phyloP scores from a whole-genome alignment of 2,329 filamentous ascomycete species.

The Paraphaeosphaeria sporulosa region DNA sequence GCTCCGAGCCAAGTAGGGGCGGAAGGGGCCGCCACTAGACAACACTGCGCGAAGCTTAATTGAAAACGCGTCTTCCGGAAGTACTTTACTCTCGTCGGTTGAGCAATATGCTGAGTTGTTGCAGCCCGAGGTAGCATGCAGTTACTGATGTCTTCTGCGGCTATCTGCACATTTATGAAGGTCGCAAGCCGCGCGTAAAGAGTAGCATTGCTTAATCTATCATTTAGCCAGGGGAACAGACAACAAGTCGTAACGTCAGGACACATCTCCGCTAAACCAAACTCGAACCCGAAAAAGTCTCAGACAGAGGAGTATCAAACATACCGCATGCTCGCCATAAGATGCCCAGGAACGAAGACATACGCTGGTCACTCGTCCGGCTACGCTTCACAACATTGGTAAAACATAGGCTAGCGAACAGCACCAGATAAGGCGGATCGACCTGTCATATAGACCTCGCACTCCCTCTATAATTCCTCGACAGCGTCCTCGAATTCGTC shows the following conservation, averaged over 20 bases:
- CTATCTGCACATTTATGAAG: conserved; percentile 20
- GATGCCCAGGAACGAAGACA: neutral
- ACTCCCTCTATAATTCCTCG: neutral
- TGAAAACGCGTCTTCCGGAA: neutral
- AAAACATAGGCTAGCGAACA: neutral
- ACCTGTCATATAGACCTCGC: neutral
- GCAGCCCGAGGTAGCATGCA: conserved; percentile 22
- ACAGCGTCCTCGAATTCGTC: conserved; percentile 22
- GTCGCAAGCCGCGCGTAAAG: conserved; percentile 16
- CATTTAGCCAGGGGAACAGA: conserved; percentile 21
- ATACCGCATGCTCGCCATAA: conserved; percentile 1
- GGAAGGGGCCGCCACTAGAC: neutral
- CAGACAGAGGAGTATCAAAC: conserved; percentile 12
- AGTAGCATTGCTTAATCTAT: conserved; percentile 12
- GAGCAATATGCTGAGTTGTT: conserved; percentile 13
- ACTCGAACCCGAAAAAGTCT: neutral
- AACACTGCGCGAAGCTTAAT: neutral
- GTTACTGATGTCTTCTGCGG: conserved; percentile 19
- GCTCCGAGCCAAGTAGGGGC: neutral
- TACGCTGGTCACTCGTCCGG: no score
- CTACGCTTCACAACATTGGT: no score
- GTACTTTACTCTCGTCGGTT: neutral
- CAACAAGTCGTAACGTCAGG: neutral
- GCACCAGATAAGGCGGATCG: neutral
- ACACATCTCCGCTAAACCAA: neutral